Evolutionary conservation across 2,329 filamentous ascomycete genomes (phyloP).

Genomic region (Colletotrichum sp.): DNA sequence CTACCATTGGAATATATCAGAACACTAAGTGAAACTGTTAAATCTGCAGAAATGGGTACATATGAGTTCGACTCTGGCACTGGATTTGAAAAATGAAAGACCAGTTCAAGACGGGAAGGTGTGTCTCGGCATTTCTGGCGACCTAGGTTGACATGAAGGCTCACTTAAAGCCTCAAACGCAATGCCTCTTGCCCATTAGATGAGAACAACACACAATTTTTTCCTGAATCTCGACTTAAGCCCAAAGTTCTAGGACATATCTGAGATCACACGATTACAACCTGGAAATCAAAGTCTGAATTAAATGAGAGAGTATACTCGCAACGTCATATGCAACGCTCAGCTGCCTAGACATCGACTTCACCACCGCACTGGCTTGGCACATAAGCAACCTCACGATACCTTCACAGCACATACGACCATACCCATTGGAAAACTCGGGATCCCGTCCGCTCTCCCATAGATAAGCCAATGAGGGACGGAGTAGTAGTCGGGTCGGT

Average conservation of each 20-base stretch:
- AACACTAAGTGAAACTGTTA: neutral
- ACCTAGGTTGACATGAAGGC: neutral
- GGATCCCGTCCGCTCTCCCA: neutral
- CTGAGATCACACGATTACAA: neutral
- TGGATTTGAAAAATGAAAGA: neutral
- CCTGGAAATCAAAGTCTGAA: no score
- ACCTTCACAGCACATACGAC: neutral
- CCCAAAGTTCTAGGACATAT: neutral
- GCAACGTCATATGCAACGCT: neutral
- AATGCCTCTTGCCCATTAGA: neutral
- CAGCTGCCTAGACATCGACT: neutral
- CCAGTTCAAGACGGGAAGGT: neutral
- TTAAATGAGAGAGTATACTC: neutral
- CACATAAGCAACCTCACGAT: neutral
- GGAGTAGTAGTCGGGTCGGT: neutral
- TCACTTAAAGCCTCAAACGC: neutral
- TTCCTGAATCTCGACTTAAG: neutral
- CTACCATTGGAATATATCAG: neutral
- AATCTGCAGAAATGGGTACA: neutral
- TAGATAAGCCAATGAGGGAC: neutral
- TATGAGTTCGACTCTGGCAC: neutral
- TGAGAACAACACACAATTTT: neutral
- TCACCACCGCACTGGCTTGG: neutral
- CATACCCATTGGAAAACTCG: neutral
- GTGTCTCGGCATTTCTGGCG: neutral